phyloP scores from a whole-genome alignment of 495 filamentous ascomycete genomes.

The Penicillium atrosanguineum region DNA sequence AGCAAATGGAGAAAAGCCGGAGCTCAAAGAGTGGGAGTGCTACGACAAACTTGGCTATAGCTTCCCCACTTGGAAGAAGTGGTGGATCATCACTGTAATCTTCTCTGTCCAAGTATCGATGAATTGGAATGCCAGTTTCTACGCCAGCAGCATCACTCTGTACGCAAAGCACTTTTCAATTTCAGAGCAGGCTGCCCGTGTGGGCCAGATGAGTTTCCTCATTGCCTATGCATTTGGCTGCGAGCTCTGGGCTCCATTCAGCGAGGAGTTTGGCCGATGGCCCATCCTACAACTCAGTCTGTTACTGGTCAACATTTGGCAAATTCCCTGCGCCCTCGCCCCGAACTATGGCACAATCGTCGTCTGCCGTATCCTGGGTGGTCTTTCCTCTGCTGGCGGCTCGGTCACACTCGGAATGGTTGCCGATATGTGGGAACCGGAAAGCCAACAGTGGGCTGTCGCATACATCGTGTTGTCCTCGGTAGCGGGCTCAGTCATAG shows the following conservation, averaged over 20 bases:
- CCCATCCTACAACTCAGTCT: conserved; percentile 68
- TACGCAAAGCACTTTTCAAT: conserved; percentile 63
- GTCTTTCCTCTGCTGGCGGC: conserved; percentile 72
- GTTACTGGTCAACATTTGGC: conserved; percentile 72
- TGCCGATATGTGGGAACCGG: conserved; percentile 76
- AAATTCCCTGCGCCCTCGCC: conserved; percentile 68
- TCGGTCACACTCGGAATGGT: conserved; percentile 83
- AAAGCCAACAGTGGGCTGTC: conserved; percentile 63
- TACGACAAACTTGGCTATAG: conserved; percentile 63
- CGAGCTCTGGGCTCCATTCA: conserved; percentile 83
- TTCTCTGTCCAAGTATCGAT: conserved; percentile 77
- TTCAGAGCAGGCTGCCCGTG: conserved; percentile 60
- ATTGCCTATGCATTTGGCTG: conserved; percentile 76
- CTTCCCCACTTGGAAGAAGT: conserved; percentile 68
- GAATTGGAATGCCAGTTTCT: conserved; percentile 81
- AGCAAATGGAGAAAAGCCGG: conserved; percentile 45
- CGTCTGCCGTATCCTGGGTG: conserved; percentile 63
- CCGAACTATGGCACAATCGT: conserved; percentile 68
- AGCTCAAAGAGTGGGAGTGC: conserved; percentile 60
- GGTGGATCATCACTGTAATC: conserved; percentile 70
- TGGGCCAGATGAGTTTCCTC: conserved; percentile 69
- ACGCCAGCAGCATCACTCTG: conserved; percentile 62
- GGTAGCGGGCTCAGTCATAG: conserved; percentile 72
- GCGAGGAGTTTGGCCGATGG: conserved; percentile 74
- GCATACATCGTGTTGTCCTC: conserved; percentile 77